Evolutionary conservation across 129 eudicot genomes (phyloP).

Genomic region (Lactuca saligna): DNA sequence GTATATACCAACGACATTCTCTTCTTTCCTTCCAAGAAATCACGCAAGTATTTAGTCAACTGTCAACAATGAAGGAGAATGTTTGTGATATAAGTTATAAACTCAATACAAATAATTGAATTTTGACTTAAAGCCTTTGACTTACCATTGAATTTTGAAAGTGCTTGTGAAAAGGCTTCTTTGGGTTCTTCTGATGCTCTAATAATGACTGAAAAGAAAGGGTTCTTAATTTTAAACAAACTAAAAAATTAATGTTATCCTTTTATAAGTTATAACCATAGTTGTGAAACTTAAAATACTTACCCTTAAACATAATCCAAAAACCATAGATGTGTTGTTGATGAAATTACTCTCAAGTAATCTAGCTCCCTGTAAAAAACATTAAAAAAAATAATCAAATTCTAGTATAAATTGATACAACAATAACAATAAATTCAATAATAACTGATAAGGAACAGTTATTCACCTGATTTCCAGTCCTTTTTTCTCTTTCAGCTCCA

Average conservation of each 20-base stretch:
- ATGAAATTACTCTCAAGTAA: slow-evolving; percentile 85
- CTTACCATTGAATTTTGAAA: slow-evolving; percentile 77
- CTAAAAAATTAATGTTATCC: no score
- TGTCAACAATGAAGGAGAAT: slow-evolving; percentile 30
- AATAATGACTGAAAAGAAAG: slow-evolving; percentile 56
- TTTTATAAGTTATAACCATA: neutral
- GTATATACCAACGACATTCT: slow-evolving; percentile 76
- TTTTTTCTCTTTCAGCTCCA: slow-evolving; percentile 93
- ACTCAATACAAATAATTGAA: neutral
- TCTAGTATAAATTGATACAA: neutral
- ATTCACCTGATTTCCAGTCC: slow-evolving; percentile 83
- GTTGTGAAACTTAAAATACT: slow-evolving; percentile 13
- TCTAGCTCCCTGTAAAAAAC: slow-evolving; percentile 60
- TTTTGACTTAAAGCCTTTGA: slow-evolving; percentile 15
- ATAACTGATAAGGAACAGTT: neutral
- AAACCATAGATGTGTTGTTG: slow-evolving; percentile 95
- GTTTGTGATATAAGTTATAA: slow-evolving; percentile 19
- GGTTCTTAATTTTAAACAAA: neutral
- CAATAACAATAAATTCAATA: slow-evolving; percentile 1
- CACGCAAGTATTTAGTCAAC: slow-evolving; percentile 82
- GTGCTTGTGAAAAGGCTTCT: slow-evolving; percentile 76
- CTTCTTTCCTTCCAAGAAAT: slow-evolving; percentile 85
- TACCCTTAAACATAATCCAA: slow-evolving; percentile 87
- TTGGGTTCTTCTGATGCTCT: slow-evolving; percentile 90
- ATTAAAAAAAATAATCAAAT: neutral